phyloP scores from a whole-genome alignment of 1,139 yeast genomes.

The Suhomyces coccinellae region DNA sequence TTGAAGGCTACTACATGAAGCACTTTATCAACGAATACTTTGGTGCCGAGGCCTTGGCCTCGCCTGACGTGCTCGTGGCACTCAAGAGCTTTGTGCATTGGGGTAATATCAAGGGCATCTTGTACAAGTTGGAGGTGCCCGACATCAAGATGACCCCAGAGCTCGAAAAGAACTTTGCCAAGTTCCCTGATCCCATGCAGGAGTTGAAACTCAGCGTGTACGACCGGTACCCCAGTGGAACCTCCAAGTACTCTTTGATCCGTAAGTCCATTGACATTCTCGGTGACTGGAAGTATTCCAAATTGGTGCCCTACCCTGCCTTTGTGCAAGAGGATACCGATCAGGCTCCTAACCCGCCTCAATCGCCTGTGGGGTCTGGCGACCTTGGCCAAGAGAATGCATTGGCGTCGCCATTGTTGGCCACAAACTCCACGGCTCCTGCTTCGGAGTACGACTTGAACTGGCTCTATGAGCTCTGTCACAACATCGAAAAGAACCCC shows the following conservation, averaged over 20 bases:
- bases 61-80: slow-evolving; percentile 48
- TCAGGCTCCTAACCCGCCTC: neutral
- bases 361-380: neutral
- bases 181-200: slow-evolving; percentile 44
- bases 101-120: slow-evolving; percentile 53
- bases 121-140: slow-evolving; percentile 46
- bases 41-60: slow-evolving; percentile 42
- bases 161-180: slow-evolving; percentile 30
- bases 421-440: neutral
- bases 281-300: slow-evolving; percentile 30
- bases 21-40: slow-evolving; percentile 40
- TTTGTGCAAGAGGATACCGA: neutral
- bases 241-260: slow-evolving; percentile 49
- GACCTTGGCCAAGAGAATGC: neutral
- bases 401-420: slow-evolving; percentile 6
- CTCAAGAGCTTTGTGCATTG: slow-evolving; percentile 57
- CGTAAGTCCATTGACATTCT: slow-evolving; percentile 41
- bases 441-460: slow-evolving; percentile 26
- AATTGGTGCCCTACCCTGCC: slow-evolving; percentile 26
- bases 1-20: slow-evolving; percentile 49
- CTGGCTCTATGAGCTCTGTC: slow-evolving; percentile 45
- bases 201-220: slow-evolving; percentile 44
- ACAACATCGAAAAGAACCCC: slow-evolving; percentile 50
- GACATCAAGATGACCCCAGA: slow-evolving; percentile 35
- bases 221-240: slow-evolving; percentile 55